Evolutionary conservation across 2,329 filamentous ascomycete species (phyloP).

Genomic region (Zymoseptoria crescenta): DNA sequence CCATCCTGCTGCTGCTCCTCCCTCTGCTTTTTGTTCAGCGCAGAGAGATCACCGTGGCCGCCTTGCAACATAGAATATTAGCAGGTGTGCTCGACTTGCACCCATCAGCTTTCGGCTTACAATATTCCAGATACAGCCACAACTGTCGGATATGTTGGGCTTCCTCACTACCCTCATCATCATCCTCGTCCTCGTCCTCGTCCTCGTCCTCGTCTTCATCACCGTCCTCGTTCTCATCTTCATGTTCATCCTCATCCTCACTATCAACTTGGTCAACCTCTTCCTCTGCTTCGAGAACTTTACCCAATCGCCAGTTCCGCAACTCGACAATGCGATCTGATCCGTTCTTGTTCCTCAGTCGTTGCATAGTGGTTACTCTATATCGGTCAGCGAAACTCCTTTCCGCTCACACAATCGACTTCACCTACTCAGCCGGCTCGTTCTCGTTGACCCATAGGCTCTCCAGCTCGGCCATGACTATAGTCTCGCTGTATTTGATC

Average conservation of each 20-base stretch:
- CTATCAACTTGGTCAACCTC: neutral
- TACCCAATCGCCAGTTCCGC: neutral
- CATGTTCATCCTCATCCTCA: neutral
- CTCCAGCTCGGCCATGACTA: too few species aligned
- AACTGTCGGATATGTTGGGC: too few species aligned
- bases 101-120: neutral
- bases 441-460: too few species aligned
- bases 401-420: too few species aligned
- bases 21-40: too few species aligned
- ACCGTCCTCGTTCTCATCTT: neutral
- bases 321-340: neutral
- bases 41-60: too few species aligned
- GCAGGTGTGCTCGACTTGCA: too few species aligned
- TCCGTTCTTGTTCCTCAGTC: neutral
- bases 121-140: neutral
- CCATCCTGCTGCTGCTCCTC: too few species aligned
- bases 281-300: neutral
- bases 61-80: too few species aligned
- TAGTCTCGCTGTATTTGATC: too few species aligned
- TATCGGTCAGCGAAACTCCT: neutral
- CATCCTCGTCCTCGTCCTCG: conserved; percentile 1
- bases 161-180: neutral
- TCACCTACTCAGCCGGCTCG: too few species aligned
- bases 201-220: neutral
- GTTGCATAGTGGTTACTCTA: neutral